Percentiles rank a stretch among this genome's conserved stretches.
Conservation (phyloP, 1,139 yeast species). For the Kodamaea ohmeri region DNA sequence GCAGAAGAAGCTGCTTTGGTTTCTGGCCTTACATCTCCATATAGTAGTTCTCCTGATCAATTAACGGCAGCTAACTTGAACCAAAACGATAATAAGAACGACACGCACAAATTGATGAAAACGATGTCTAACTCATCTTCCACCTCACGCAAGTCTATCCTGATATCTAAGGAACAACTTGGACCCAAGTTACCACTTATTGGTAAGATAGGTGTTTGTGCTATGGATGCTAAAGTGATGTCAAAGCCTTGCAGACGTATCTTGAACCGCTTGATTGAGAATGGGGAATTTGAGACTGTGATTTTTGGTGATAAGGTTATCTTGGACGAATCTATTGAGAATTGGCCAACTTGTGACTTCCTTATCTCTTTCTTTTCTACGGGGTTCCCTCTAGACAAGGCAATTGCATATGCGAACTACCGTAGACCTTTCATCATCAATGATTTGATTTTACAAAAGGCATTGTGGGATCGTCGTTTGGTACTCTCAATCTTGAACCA, state of each 20-base stretch:
- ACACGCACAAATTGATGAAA: slow-evolving; percentile 26
- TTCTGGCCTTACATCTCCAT: background rate
- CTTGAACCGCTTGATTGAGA: slow-evolving; percentile 79
- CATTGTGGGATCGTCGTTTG: slow-evolving; percentile 92
- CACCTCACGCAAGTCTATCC: slow-evolving; percentile 43
- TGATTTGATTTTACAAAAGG: slow-evolving; percentile 87
- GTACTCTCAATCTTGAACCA: slow-evolving; percentile 81
- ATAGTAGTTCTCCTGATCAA: slow-evolving; percentile 10
- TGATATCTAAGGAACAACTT: slow-evolving; percentile 40
- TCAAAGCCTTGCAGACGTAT: slow-evolving; percentile 95
- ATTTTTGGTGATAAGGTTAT: slow-evolving; percentile 98
- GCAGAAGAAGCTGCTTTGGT: background rate
- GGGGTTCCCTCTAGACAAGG: slow-evolving; percentile 96
- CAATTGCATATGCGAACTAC: slow-evolving; percentile 83
- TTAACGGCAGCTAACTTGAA: slow-evolving; percentile 22
- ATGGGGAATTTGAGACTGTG: slow-evolving; percentile 94
- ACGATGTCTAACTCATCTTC: slow-evolving; percentile 40
- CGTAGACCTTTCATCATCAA: slow-evolving; percentile 89
- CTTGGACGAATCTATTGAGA: slow-evolving; percentile 86
- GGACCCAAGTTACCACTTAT: slow-evolving; percentile 63
- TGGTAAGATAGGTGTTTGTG: slow-evolving; percentile 97
- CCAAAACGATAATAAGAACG: slow-evolving; percentile 13
- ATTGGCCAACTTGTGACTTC: slow-evolving; percentile 99
- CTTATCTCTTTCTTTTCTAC: slow-evolving; percentile 89
- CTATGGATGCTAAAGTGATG: slow-evolving; percentile 96